A percentile compares a stretch with the other conserved stretches of the same genome.
Evolutionary conservation across 2,329 filamentous ascomycete genomes (phyloP).

Genomic region (Cercospora zeina): DNA sequence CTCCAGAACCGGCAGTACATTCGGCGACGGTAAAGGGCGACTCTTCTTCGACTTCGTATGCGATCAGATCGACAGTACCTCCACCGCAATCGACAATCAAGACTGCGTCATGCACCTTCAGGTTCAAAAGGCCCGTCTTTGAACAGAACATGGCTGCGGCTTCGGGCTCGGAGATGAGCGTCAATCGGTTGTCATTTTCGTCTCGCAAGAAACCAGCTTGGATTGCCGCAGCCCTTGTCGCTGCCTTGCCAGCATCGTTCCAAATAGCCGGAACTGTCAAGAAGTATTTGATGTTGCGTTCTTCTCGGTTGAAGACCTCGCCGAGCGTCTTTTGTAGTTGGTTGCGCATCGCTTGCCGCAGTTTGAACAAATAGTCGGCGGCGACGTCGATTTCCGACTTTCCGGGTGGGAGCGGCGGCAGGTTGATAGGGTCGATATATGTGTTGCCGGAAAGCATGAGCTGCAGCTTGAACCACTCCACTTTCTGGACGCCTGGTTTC

Average conservation of each 20-base stretch:
- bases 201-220: conserved; percentile 95
- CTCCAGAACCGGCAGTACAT: conserved; percentile 94
- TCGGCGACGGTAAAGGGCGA: conserved; percentile 95
- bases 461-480: conserved; percentile 99
- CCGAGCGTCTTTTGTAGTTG: conserved; percentile 94
- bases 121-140: conserved; percentile 90
- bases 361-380: conserved; percentile 98
- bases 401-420: conserved; percentile 92
- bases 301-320: conserved; percentile 96
- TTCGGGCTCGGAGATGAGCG: conserved; percentile 92
- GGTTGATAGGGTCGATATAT: conserved; percentile 98
- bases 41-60: conserved; percentile 97
- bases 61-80: conserved; percentile 97
- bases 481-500: conserved; percentile 96
- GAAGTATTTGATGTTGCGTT: conserved; percentile 97
- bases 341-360: conserved; percentile 93
- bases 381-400: conserved; percentile 99
- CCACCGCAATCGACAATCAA: conserved; percentile 97
- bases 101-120: conserved; percentile 98
- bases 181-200: conserved; percentile 95
- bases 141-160: conserved; percentile 96
- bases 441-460: conserved; percentile 98
- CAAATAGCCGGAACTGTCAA: conserved; percentile 98
- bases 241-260: conserved; percentile 98
- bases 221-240: conserved; percentile 90